These are phyloP conservation scores for Mycogone perniciosa DNA, from an alignment of 2,329 filamentous ascomycete genomes.

Conservation along the genomic window DNA sequence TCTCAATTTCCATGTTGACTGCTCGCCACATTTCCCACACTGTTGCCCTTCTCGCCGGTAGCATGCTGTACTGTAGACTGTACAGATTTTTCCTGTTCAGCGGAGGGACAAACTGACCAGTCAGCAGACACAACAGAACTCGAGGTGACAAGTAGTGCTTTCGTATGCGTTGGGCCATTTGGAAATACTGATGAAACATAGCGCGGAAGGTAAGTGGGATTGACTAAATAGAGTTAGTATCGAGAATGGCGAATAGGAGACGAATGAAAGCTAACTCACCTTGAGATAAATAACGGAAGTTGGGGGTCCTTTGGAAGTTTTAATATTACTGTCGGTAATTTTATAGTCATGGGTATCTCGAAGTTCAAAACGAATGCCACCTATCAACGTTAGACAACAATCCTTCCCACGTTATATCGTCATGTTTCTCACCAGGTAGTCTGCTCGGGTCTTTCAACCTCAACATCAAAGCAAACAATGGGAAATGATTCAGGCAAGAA, in stretches of 20 bases:
- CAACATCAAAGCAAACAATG: constrained; percentile 93
- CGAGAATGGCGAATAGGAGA: not conserved
- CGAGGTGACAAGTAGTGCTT: constrained; percentile 91
- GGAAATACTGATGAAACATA: constrained; percentile 97
- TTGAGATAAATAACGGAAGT: constrained; percentile 84
- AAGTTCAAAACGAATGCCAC: constrained; percentile 83
- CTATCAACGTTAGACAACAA: constrained; percentile 14
- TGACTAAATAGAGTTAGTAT: constrained; percentile 46
- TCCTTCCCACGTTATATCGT: not conserved
- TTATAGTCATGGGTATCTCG: constrained; percentile 59
- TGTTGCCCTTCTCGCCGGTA: constrained; percentile 73
- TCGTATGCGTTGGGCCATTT: constrained; percentile 83
- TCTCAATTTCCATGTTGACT: constrained; percentile 44
- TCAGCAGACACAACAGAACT: constrained; percentile 81
- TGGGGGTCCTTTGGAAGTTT: constrained; percentile 43
- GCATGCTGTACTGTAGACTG: constrained; percentile 95
- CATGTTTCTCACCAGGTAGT: constrained; percentile 59
- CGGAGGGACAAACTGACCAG: constrained; percentile 87
- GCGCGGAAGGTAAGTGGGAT: constrained; percentile 84
- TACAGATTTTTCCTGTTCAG: constrained; percentile 94
- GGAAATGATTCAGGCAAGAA: constrained; percentile 95
- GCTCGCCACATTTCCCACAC: constrained; percentile 82
- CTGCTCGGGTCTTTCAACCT: constrained; percentile 86
- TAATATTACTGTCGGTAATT: constrained; percentile 30
- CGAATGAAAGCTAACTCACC: constrained; percentile 40